Base-by-base conservation (phyloP, 371 early-diverging fungal species). In the Syncephalastrum monosporum region DNA sequence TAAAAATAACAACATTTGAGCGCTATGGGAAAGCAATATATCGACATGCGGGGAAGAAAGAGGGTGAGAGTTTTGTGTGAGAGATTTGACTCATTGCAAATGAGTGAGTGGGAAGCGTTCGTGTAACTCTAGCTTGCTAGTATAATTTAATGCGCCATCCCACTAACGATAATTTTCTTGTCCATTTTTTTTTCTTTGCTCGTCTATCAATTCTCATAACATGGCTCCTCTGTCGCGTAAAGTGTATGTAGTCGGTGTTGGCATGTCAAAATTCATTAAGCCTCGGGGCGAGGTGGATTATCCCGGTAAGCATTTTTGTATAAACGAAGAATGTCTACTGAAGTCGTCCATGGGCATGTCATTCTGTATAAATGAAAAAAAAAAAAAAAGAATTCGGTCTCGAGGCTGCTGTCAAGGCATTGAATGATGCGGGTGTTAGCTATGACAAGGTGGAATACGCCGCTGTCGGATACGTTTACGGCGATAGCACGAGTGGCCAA, bases 401-500 rank as follows among this genome's bases (percentile, higher is more conserved):
- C 53, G 89, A 91, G 63, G 89, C 91, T 46, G 74, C 80, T 25
- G 79, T 86, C 42, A 90, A 90, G 73, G 91, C 92, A 10, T 71
- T 91, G 44, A 72, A 86, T 45, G 92, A 90, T 71, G 82, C 83
- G 25, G 74, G 79, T 29, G 59, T 89, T 44, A 79, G 83, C 38
- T 89, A 88, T 66, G 88, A 89, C 64, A 60, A 62, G 43, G 79
- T 91, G 48, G 70, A 89, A 67, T 84, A 73, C 57, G 88, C 84
- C 44, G 65, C 76, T n/a, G 80, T 73, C 29, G 87, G 85, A 21
- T 86, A 83, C 64, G 75, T 75, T 52, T 85, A 79, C 55, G 88
- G 85, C 50, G 92, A 91, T 60, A 83, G 82, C 27, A 87, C 89
- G 1, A 80, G 79, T 33, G 92, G 91, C 16, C 90, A 91, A 74